Conservation (phyloP, 257 asterid species). For the Capsicum chinense region DNA sequence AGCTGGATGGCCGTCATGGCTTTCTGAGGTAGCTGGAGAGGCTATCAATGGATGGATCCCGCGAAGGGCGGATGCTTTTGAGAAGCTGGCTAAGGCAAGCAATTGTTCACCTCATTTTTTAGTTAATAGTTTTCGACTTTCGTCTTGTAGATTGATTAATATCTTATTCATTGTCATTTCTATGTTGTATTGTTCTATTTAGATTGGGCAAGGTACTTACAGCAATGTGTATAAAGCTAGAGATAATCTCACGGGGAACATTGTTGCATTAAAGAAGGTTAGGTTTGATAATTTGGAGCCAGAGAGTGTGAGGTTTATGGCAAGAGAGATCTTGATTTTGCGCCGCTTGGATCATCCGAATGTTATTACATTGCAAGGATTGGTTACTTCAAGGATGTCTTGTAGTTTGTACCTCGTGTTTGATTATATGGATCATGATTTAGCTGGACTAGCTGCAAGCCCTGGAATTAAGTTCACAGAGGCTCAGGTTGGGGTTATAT, state of each 20-base stretch:
- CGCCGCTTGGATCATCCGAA: constrained; percentile 94
- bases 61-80: constrained; percentile 84
- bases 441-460: constrained; percentile 84
- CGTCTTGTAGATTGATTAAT: constrained; percentile 23
- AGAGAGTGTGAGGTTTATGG: constrained; percentile 89
- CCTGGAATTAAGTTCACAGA: constrained; percentile 79
- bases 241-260: constrained; percentile 62
- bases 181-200: constrained; percentile 34
- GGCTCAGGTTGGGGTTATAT: constrained; percentile 60
- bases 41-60: constrained; percentile 90
- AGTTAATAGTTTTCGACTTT: constrained; percentile 27
- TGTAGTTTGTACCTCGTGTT: constrained; percentile 85
- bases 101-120: constrained; percentile 29
- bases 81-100: constrained; percentile 77
- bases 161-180: constrained; percentile 32
- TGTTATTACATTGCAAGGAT: constrained; percentile 76
- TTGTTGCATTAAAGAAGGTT: constrained; percentile 86
- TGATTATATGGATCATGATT: constrained; percentile 86
- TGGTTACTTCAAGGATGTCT: constrained; percentile 87
- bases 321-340: constrained; percentile 84
- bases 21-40: constrained; percentile 85
- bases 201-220: constrained; percentile 95
- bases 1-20: constrained; percentile 97
- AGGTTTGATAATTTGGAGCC: constrained; percentile 91
- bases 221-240: constrained; percentile 89